Evolutionary conservation across 106 monocot species (phyloP), one percentile per base, ranked within the genome.

Genomic region (Dioscorea dumetorum): DNA sequence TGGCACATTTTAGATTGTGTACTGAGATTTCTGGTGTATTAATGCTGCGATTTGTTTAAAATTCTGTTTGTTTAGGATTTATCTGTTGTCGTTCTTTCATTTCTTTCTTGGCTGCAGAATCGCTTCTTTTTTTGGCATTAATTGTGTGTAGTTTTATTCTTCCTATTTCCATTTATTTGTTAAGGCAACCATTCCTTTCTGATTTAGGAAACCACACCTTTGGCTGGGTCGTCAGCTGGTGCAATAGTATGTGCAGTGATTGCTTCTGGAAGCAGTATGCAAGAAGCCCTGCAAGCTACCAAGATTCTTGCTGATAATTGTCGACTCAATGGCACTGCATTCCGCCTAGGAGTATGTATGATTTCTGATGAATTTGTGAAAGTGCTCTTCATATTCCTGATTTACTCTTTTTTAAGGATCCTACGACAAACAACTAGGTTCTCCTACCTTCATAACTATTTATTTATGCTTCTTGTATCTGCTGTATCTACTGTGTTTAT

Each of bases 141-240:
- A 15, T 19, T 54, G 54, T 54, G 58, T 41, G 41, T 41, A 10
- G 41, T 18, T 50, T 49, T 23, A 51, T 9, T 62, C 18, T 49
- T 12, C 18, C 24, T 21, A 12, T 67, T 50, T 24, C 32, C 20
- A 51, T 58, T 50, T 63, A 54, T 60, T 51, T 77, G 24, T 48
- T 56, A 15, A 70, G 58, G 58, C 50, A 48, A 20, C 52, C 4
- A 0, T 15, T 28, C 63, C 48, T 67, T 33, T 65, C 35, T 70
- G 59, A 41, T 69, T 54, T 64, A 97, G 95, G 91, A 97, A 73
- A 91, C 82, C 31, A 97, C 95, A 33, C 95, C 91, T 23, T 79
- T 97, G 58, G 95, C 91, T 69, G 95, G 95, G n/a, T 91, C 95
- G 63, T 97, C 95, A 52, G 95, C 95, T 81, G 95, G 95, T 66